phyloP scores from a whole-genome alignment of 1,284 basidiomycete species.

The Earliella scabrosa region DNA sequence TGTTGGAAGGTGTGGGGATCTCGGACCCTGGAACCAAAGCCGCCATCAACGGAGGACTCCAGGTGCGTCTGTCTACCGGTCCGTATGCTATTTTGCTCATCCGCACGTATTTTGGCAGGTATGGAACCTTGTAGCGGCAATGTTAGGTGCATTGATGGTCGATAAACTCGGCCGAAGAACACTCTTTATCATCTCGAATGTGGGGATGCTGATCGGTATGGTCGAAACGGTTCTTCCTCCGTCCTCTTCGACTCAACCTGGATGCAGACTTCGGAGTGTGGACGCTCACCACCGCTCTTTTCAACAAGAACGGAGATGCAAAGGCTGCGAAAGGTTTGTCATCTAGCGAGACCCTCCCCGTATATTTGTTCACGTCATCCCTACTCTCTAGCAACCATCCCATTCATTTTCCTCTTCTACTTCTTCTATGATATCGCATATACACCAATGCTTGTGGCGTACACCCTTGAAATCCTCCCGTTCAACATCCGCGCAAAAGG shows the following conservation, averaged over 20 bases:
- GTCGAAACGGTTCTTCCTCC: too few species aligned
- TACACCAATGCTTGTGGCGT: conserved; percentile 65
- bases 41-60: conserved; percentile 64
- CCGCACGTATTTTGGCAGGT: conserved; percentile 12
- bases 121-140: conserved; percentile 52
- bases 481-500: conserved; percentile 71
- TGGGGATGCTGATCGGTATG: conserved; percentile 67
- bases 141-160: conserved; percentile 59
- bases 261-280: conserved; percentile 55
- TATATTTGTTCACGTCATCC: not conserved
- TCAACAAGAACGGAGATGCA: conserved; percentile 48
- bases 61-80: conserved; percentile 42
- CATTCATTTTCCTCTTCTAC: conserved; percentile 73
- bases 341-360: not conserved
- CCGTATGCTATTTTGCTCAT: not conserved
- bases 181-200: conserved; percentile 65
- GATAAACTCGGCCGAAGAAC: conserved; percentile 64
- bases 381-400: conserved; percentile 56
- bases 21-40: conserved; percentile 55
- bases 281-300: conserved; percentile 64
- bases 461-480: conserved; percentile 72
- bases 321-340: conserved; percentile 56
- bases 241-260: too few species aligned
- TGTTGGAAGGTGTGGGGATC: conserved; percentile 65
- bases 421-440: conserved; percentile 72